Evolutionary conservation across 179 eudicot genomes (phyloP).

Genomic region (Spergularia azorica): DNA sequence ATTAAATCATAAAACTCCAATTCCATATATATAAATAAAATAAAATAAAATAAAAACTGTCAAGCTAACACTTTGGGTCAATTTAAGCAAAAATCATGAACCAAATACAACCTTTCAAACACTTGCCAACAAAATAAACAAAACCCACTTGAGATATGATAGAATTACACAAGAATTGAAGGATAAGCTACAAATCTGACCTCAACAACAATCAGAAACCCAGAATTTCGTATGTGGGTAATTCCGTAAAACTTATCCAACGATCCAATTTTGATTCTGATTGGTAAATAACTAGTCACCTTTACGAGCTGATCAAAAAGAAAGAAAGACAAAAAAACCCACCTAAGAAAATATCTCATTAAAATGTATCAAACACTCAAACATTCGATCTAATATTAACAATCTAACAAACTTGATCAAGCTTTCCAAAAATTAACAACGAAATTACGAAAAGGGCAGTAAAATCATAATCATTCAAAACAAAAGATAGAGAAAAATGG

Average conservation of each 20-base stretch:
- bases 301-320: too few species aligned
- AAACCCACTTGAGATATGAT: background rate
- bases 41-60: background rate
- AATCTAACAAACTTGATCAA: background rate
- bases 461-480: background rate
- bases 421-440: conserved; percentile 3
- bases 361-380: too few species aligned
- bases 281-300: too few species aligned
- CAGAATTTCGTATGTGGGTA: too few species aligned
- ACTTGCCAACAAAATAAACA: too few species aligned
- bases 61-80: conserved; percentile 1
- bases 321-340: too few species aligned
- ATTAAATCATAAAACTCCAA: conserved; percentile 20
- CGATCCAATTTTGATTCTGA: too few species aligned
- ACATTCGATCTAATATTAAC: too few species aligned
- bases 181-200: background rate
- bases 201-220: background rate
- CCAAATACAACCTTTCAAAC: background rate
- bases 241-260: too few species aligned
- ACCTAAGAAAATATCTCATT: too few species aligned
- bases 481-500: background rate
- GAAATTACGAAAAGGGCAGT: background rate
- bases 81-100: background rate
- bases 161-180: background rate
- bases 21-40: background rate